Conservation (phyloP, 768 basidiomycete species). For the Cubamyces sp. region DNA sequence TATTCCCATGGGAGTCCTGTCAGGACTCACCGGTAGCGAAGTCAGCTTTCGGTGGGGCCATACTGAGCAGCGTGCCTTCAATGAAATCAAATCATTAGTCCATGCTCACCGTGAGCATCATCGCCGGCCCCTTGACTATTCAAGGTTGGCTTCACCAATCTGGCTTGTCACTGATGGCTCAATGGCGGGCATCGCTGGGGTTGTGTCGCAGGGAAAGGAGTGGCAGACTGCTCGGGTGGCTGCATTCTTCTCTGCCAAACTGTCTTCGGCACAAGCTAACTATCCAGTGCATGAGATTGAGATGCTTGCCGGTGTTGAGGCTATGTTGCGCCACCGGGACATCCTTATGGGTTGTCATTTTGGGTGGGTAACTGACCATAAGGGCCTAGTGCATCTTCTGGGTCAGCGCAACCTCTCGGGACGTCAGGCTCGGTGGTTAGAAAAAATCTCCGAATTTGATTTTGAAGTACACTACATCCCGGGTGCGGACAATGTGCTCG, state of each 20-base stretch:
- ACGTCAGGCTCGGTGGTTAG: constrained; percentile 7
- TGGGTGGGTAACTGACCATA: constrained; percentile 32
- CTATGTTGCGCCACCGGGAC: constrained; percentile 38
- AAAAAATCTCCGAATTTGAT: constrained; percentile 33
- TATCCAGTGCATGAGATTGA: constrained; percentile 47
- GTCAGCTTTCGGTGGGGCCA: constrained; percentile 27
- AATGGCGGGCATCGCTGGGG: constrained; percentile 20
- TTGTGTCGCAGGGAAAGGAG: constrained; percentile 29
- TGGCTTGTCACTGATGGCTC: constrained; percentile 30
- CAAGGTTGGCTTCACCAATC: constrained; percentile 16
- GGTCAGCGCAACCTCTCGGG: constrained; percentile 30
- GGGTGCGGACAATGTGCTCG: constrained; percentile 31
- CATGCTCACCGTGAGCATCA: constrained; percentile 5
- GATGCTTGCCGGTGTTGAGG: constrained; percentile 39
- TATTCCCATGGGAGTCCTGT: constrained; percentile 43
- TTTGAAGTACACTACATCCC: constrained; percentile 36
- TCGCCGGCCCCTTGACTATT: constrained; percentile 28
- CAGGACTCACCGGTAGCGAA: constrained; percentile 15
- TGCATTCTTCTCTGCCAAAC: constrained; percentile 34
- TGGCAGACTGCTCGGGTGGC: constrained; percentile 18
- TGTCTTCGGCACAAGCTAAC: constrained; percentile 31
- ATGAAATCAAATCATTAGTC: constrained; percentile 20
- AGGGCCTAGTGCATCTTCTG: constrained; percentile 25
- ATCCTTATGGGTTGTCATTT: constrained; percentile 30
- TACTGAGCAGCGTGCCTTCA: constrained; percentile 36